These are phyloP conservation scores for Rhizophagus clarus DNA, from an alignment of 192 early-diverging fungal species.

Conservation along the genomic window DNA sequence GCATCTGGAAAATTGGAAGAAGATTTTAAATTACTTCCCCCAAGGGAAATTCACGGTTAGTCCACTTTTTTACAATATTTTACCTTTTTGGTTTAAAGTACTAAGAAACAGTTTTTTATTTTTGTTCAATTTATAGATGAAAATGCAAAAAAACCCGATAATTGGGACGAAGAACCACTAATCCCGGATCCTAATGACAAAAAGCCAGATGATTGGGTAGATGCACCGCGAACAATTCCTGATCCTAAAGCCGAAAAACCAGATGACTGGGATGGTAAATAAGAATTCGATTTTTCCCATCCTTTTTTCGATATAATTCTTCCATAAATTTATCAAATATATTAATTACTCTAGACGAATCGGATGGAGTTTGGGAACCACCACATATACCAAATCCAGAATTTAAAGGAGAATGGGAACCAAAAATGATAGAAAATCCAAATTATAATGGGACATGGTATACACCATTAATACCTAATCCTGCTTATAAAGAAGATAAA, in stretches of 20 bases:
- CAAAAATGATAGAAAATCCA: slow-evolving; percentile 85
- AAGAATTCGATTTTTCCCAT: background rate
- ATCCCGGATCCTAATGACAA: slow-evolving; percentile 78
- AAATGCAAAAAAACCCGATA: slow-evolving; percentile 81
- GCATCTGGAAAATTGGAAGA: slow-evolving; percentile 80
- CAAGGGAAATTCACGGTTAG: slow-evolving; percentile 63
- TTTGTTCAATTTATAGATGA: slow-evolving; percentile 47
- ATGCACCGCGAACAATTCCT: slow-evolving; percentile 78
- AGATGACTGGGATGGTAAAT: slow-evolving; percentile 81
- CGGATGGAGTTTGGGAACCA: slow-evolving; percentile 96
- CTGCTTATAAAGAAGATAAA: slow-evolving; percentile 87
- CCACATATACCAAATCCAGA: slow-evolving; percentile 87
- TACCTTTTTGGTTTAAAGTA: background rate
- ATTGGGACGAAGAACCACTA: slow-evolving; percentile 84
- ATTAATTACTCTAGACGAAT: slow-evolving; percentile 53
- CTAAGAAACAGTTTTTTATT: background rate
- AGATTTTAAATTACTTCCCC: slow-evolving; percentile 78
- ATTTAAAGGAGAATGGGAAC: slow-evolving; percentile 82
- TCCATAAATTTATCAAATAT: background rate
- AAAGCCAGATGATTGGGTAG: slow-evolving; percentile 92
- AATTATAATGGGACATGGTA: slow-evolving; percentile 94
- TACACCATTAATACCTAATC: slow-evolving; percentile 87
- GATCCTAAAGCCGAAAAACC: slow-evolving; percentile 85
- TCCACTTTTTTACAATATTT: background rate
- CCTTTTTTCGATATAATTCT: background rate